phyloP scores from a whole-genome alignment of 176 grass and related monocot species.

The Ananas comosus region DNA sequence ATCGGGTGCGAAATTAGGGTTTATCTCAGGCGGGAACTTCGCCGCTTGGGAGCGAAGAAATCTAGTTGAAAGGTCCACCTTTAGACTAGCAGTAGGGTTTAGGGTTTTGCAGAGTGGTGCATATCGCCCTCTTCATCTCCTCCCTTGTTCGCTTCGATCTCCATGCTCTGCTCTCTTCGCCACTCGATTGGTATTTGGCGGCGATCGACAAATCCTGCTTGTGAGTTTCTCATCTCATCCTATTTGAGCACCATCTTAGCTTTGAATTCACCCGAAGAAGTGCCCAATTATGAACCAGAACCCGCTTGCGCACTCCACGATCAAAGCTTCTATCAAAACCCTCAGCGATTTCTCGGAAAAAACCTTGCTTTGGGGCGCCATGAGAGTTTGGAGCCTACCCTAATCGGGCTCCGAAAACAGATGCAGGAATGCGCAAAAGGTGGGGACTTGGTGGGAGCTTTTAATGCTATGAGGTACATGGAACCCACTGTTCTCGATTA shows the following conservation, averaged over 20 bases:
- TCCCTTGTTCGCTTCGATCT: background rate
- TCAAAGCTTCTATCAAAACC: background rate
- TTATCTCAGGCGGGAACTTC: too few species aligned
- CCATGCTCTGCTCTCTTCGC: background rate
- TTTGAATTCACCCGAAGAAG: background rate
- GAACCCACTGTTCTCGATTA: conserved; percentile 1
- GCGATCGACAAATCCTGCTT: background rate
- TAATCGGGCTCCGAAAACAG: background rate
- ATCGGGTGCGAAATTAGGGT: too few species aligned
- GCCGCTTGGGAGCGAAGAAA: too few species aligned
- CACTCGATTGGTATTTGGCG: background rate
- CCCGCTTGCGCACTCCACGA: background rate
- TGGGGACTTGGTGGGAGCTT: conserved; percentile 6
- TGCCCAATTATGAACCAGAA: background rate
- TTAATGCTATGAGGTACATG: background rate
- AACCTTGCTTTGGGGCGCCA: background rate
- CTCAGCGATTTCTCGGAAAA: too few species aligned
- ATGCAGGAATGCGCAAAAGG: conserved; percentile 3
- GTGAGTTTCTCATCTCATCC: background rate
- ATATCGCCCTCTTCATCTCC: too few species aligned
- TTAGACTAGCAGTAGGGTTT: too few species aligned
- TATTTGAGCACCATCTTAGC: background rate
- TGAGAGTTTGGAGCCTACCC: background rate
- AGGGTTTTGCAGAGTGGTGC: too few species aligned
- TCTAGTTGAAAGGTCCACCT: too few species aligned